Base-by-base conservation (phyloP, 2,329 filamentous ascomycete genomes). In the Pseudofabraea citricarpa region DNA sequence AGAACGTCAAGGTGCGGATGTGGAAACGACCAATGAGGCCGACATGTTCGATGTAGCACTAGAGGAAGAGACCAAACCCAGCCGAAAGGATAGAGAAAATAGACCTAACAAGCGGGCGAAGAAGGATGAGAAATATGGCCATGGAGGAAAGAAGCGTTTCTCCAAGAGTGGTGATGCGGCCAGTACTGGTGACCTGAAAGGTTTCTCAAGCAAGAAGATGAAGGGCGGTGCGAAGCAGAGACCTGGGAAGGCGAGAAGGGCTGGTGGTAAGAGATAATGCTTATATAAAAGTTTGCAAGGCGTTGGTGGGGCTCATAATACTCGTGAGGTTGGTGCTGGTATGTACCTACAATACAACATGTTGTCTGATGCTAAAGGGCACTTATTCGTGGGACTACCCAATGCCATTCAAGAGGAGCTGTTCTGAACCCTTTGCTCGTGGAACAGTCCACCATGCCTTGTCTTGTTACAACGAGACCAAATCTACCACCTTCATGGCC, bases 81-180 rank as follows among this genome's bases (percentile, higher is more conserved):
- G 65, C 21, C 61, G 64, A 41, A 59, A 57, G 45, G 64, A 68
- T 46, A 57, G 64, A 40, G 63, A 65, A 49, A 64, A 68, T 44
- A 62, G 59, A 19, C 65, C 70, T 20, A 85, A 83, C 61, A 97
- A 97, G 74, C 84, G 93, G 48, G 79, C 86, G 64, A 95, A 95
- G 81, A 95, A 94, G 73, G 84, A 98, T 63, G 78, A 87, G 53
- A 96, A 95, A 71, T 97, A 84, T 64, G 93, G 93, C 19, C 95
- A 91, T 60, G 93, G 93, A 48, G 93, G 93, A 56, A 96, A 95
- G 81, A 98, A 98, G 77, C 77, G 85, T 43, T 83, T 90, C 63
- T 69, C 76, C 44, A 98, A 98, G 79, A 95, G 90, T 48, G 89
- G 89, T 55, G 90, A 96, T 66, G 90, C 90, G 38, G 63, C 77